These are phyloP conservation scores for Starmera caribaea DNA, from an alignment of 805 yeast genomes.

Conservation along the genomic window DNA sequence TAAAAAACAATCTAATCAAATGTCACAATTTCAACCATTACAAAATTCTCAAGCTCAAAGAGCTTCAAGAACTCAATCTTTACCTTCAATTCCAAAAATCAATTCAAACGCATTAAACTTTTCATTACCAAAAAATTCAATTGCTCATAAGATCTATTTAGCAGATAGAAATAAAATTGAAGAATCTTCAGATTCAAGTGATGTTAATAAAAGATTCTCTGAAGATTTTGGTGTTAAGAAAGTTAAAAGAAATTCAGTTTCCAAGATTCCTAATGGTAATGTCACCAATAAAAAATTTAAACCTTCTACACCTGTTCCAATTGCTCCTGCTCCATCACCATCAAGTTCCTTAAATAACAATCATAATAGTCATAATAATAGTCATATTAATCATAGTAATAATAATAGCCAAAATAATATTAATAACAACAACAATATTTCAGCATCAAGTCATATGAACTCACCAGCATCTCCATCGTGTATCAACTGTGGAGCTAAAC, in stretches of 20 bases:
- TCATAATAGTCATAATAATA: not conserved
- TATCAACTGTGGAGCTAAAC: conserved; percentile 16
- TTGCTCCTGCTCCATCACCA: not conserved
- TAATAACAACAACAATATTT: conserved; percentile 1
- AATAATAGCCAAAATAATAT: conserved; percentile 3
- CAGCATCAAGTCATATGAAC: too few species aligned
- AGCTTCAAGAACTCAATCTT: conserved; percentile 35
- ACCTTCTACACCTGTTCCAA: not conserved
- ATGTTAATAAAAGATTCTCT: conserved; percentile 17
- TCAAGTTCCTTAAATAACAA: not conserved
- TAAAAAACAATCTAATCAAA: conserved; percentile 1
- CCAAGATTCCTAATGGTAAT: not conserved
- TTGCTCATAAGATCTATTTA: conserved; percentile 18
- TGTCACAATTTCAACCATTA: conserved; percentile 15
- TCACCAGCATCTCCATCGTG: conserved; percentile 5
- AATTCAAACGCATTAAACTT: not conserved
- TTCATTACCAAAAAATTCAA: conserved; percentile 17
- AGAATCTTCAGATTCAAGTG: conserved; percentile 1
- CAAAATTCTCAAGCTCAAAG: conserved; percentile 35
- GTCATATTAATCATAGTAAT: conserved; percentile 3
- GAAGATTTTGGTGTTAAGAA: conserved; percentile 14
- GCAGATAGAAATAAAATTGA: conserved; percentile 15
- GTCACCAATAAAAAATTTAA: not conserved
- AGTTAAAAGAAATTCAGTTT: conserved; percentile 1
- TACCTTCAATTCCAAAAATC: conserved; percentile 22